Conservation (phyloP, 352 stramenopile genomes). For the Phytophthora pluvialis region DNA sequence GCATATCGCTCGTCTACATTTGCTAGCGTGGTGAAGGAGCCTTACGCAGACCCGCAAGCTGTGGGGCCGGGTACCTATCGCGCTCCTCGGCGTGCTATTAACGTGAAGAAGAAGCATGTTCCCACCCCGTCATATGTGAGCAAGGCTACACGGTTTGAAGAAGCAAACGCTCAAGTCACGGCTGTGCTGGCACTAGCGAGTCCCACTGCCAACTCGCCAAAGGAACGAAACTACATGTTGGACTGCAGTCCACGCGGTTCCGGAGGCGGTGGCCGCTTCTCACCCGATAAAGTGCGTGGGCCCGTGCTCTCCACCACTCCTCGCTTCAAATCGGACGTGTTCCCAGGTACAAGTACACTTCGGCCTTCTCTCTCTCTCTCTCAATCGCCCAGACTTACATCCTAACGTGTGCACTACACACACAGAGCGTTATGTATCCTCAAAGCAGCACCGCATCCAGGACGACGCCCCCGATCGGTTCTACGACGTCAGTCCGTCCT, state of each 20-base stretch:
- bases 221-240: constrained; percentile 15
- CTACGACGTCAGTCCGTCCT: constrained; percentile 77
- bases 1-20: constrained; percentile 75
- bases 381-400: not conserved
- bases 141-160: constrained; percentile 61
- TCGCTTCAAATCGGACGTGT: constrained; percentile 72
- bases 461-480: constrained; percentile 69
- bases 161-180: constrained; percentile 59
- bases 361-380: not conserved
- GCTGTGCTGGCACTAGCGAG: constrained; percentile 42
- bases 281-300: constrained; percentile 49
- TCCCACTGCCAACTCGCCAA: constrained; percentile 13
- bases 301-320: constrained; percentile 65
- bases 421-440: constrained; percentile 74
- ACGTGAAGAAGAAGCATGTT: constrained; percentile 68
- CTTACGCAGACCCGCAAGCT: constrained; percentile 61
- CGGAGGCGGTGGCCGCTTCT: constrained; percentile 22
- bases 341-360: constrained; percentile 61
- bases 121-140: constrained; percentile 62
- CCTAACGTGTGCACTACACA: not conserved
- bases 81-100: constrained; percentile 58
- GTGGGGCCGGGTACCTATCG: constrained; percentile 71
- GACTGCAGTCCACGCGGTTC: constrained; percentile 23
- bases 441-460: constrained; percentile 61
- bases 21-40: constrained; percentile 75